phyloP scores from a whole-genome alignment of 495 filamentous ascomycete genomes.

The Lasiosphaeris hirsuta region DNA sequence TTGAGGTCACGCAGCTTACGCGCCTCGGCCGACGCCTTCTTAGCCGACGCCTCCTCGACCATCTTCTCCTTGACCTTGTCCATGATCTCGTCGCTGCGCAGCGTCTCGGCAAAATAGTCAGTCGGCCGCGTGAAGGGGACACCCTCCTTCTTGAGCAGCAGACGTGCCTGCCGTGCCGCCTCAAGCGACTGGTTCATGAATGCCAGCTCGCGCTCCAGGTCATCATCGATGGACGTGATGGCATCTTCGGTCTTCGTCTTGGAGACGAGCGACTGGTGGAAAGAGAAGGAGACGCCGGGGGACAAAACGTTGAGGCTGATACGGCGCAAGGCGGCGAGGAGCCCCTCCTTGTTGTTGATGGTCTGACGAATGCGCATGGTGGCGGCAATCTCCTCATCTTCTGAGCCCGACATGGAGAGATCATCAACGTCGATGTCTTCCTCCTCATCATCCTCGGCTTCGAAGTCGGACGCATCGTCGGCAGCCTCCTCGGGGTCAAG shows the following conservation, averaged over 20 bases:
- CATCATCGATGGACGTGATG: conserved; percentile 76
- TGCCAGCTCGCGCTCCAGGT: conserved; percentile 80
- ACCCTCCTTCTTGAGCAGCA: conserved; percentile 72
- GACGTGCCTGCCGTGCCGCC: conserved; percentile 67
- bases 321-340: conserved; percentile 70
- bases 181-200: conserved; percentile 90
- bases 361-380: conserved; percentile 88
- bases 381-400: conserved; percentile 67
- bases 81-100: conserved; percentile 98
- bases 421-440: conserved; percentile 83
- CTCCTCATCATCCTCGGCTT: conserved; percentile 56
- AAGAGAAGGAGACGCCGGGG: conserved; percentile 45
- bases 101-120: conserved; percentile 98
- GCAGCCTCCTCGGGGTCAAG: conserved; percentile 65
- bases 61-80: conserved; percentile 90
- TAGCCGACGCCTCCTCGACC: conserved; percentile 82
- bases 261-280: conserved; percentile 53
- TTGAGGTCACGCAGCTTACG: conserved; percentile 90
- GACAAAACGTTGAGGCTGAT: conserved; percentile 61
- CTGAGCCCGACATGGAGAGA: conserved; percentile 61
- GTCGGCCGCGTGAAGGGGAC: conserved; percentile 80
- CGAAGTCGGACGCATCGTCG: conserved; percentile 69
- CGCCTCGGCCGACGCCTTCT: conserved; percentile 90
- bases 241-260: conserved; percentile 44
- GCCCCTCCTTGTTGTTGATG: conserved; percentile 92